Evolutionary conservation across 1,284 basidiomycete species (phyloP).

Genomic region (Omphalotus olearius): DNA sequence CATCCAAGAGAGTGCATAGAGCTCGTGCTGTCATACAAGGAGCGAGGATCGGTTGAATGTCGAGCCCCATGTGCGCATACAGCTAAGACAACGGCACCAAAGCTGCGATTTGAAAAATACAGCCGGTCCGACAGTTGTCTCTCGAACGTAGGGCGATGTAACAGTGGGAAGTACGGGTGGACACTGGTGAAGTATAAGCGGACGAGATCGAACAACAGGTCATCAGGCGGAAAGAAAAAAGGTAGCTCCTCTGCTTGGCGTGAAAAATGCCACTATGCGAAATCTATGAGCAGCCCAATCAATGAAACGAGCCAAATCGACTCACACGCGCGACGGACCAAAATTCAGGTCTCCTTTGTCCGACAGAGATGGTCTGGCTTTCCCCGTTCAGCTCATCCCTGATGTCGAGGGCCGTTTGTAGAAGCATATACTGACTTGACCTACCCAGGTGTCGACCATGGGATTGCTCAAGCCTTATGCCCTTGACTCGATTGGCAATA

Average conservation of each 20-base stretch:
- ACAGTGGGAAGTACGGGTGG: constrained; percentile 51
- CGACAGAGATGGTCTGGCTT: constrained; percentile 6
- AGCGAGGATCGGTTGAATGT: constrained; percentile 53
- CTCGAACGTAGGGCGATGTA: constrained; percentile 64
- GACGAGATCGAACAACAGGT: constrained; percentile 49
- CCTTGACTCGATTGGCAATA: constrained; percentile 14
- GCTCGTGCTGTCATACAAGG: constrained; percentile 33
- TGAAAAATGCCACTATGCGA: constrained; percentile 26
- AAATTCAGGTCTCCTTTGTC: constrained; percentile 15
- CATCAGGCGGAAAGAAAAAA: constrained; percentile 41
- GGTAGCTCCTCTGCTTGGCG: constrained; percentile 13
- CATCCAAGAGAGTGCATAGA: constrained; percentile 49
- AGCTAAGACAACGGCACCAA: constrained; percentile 57
- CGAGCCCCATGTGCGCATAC: constrained; percentile 64
- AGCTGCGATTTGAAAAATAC: constrained; percentile 48
- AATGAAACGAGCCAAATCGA: not conserved
- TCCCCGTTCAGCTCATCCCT: constrained; percentile 39
- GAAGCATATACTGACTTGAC: constrained; percentile 45
- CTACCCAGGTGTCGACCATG: constrained; percentile 48
- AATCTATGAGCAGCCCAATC: not conserved
- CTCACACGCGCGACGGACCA: constrained; percentile 18
- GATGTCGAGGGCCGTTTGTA: constrained; percentile 45
- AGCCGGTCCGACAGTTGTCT: constrained; percentile 41
- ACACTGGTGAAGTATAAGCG: constrained; percentile 54
- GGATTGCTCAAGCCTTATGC: constrained; percentile 17